These are phyloP conservation scores for Sclerotinia glacialis DNA, from an alignment of 2,329 filamentous ascomycete genomes.

Conservation along the genomic window DNA sequence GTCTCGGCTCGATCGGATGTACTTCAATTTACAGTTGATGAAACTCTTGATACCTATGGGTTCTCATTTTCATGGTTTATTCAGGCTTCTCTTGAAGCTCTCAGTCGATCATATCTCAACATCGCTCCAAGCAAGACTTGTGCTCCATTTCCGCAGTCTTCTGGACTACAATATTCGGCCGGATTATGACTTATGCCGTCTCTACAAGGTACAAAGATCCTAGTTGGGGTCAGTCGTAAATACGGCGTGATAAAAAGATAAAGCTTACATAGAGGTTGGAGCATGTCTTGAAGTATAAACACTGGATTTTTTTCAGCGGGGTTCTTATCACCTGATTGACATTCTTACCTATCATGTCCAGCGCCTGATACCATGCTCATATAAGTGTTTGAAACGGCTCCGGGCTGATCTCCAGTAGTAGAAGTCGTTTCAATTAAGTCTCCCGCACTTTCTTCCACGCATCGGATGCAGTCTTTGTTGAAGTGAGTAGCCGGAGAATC, in stretches of 20 bases:
- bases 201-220: slow-evolving; percentile 61
- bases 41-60: slow-evolving; percentile 2
- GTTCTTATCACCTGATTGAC: slow-evolving; percentile 39
- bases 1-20: slow-evolving; percentile 16
- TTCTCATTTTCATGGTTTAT: slow-evolving; percentile 11
- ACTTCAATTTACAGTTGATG: slow-evolving; percentile 8
- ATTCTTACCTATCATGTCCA: slow-evolving; percentile 54
- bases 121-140: slow-evolving; percentile 48
- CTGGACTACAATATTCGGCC: slow-evolving; percentile 57
- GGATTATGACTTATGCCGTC: slow-evolving; percentile 64
- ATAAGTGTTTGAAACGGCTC: slow-evolving; percentile 47
- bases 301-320: slow-evolving; percentile 41
- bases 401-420: slow-evolving; percentile 49
- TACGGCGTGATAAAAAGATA: not conserved
- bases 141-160: slow-evolving; percentile 57
- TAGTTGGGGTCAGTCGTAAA: slow-evolving; percentile 21
- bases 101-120: slow-evolving; percentile 42
- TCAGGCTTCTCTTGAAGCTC: slow-evolving; percentile 29
- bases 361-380: slow-evolving; percentile 59
- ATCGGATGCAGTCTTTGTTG: slow-evolving; percentile 63
- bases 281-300: slow-evolving; percentile 58
- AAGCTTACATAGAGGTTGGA: slow-evolving; percentile 56
- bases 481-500: slow-evolving; percentile 62
- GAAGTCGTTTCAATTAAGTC: slow-evolving; percentile 53
- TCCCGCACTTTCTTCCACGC: slow-evolving; percentile 58